Conservation (phyloP, 179 eudicot species). For the Spergularia azorica region DNA sequence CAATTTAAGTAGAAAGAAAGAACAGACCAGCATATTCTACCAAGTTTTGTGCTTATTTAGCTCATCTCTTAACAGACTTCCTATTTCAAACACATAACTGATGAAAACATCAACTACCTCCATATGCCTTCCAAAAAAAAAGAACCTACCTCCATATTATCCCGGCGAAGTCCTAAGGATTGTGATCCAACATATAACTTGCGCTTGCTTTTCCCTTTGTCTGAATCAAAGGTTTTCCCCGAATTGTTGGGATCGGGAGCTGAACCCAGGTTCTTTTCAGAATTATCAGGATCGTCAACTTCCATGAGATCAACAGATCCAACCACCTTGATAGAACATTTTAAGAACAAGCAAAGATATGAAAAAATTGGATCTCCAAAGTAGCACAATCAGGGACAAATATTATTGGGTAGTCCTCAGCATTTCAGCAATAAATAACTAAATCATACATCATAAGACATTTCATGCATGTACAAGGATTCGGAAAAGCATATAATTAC, state of each 20-base stretch:
- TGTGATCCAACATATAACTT: slow-evolving; percentile 90
- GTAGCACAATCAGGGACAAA: slow-evolving; percentile 1
- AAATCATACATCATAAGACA: background rate
- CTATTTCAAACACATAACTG: background rate
- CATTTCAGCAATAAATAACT: background rate
- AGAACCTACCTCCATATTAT: slow-evolving; percentile 39
- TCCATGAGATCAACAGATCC: slow-evolving; percentile 92
- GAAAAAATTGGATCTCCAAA: background rate
- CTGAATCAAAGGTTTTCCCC: slow-evolving; percentile 46
- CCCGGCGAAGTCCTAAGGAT: slow-evolving; percentile 84
- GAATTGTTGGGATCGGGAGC: slow-evolving; percentile 59
- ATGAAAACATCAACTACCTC: slow-evolving; percentile 51
- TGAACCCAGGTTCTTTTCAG: slow-evolving; percentile 61
- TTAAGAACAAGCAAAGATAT: background rate
- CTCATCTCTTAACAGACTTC: background rate
- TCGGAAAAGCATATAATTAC: background rate
- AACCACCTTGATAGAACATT: slow-evolving; percentile 56
- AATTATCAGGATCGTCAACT: slow-evolving; percentile 65
- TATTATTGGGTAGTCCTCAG: background rate
- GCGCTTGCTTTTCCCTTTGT: slow-evolving; percentile 69
- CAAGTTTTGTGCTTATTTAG: background rate
- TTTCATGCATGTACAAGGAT: background rate
- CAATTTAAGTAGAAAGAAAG: background rate
- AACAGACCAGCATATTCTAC: background rate
- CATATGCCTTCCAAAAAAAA: slow-evolving; percentile 27